Evolutionary conservation across 352 stramenopile genomes (phyloP).

Genomic region (Globisporangium splendens): DNA sequence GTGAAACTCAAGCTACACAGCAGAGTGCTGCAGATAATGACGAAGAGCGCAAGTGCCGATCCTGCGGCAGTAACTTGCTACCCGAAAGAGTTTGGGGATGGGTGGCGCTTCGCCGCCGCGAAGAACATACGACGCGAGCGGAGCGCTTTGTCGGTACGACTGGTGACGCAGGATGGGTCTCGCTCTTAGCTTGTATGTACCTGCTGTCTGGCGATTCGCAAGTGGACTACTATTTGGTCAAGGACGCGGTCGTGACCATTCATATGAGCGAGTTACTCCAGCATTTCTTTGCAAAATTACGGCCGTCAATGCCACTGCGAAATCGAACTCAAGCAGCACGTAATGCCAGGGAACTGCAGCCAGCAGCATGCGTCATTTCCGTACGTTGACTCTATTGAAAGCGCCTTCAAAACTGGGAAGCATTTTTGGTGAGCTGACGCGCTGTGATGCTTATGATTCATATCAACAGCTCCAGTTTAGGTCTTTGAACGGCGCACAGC

Average conservation of each 20-base stretch:
- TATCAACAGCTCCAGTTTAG: slow-evolving; percentile 14
- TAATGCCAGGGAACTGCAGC: neutral
- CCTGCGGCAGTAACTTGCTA: slow-evolving; percentile 47
- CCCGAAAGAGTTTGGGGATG: slow-evolving; percentile 61
- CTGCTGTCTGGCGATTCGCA: slow-evolving; percentile 35
- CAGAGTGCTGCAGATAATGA: neutral
- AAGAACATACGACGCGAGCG: slow-evolving; percentile 32
- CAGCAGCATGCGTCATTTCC: slow-evolving; percentile 26
- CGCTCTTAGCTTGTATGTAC: slow-evolving; percentile 47
- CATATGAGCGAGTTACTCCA: slow-evolving; percentile 50
- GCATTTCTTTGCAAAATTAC: slow-evolving; percentile 31
- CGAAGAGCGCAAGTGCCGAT: slow-evolving; percentile 2
- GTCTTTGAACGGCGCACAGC: neutral
- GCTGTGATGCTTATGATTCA: no score
- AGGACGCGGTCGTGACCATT: slow-evolving; percentile 33
- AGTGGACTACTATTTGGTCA: slow-evolving; percentile 64
- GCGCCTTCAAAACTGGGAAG: neutral
- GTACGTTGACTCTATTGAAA: slow-evolving; percentile 9
- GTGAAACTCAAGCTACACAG: slow-evolving; percentile 34
- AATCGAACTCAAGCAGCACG: slow-evolving; percentile 1
- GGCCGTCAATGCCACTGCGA: slow-evolving; percentile 18
- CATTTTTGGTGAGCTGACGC: no score
- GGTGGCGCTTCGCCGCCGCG: slow-evolving; percentile 25
- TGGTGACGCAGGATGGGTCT: slow-evolving; percentile 49
- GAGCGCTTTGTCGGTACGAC: slow-evolving; percentile 40